A percentile compares a stretch with the other conserved stretches of the same genome.
Evolutionary conservation across 495 filamentous ascomycete genomes (phyloP).

Genomic region (Aspergillus bertholletiae): DNA sequence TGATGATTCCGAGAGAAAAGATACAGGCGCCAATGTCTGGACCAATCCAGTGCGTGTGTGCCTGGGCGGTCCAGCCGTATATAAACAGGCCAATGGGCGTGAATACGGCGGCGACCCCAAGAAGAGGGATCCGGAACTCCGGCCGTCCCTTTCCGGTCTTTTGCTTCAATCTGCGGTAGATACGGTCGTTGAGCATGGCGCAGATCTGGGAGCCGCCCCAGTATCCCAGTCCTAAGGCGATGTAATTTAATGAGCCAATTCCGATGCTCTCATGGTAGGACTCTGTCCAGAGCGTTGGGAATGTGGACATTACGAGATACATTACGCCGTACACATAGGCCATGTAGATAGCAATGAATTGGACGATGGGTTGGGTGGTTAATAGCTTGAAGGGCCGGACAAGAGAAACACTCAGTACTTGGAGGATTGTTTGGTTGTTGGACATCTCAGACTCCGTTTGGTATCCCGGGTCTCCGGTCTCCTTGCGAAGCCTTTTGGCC

Average conservation of each 20-base stretch:
- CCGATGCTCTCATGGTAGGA: constrained; percentile 55
- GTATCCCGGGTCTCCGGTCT: constrained; percentile 49
- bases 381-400: constrained; percentile 8
- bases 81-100: constrained; percentile 56
- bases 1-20: constrained; percentile 55
- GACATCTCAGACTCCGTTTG: constrained; percentile 57
- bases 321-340: constrained; percentile 5
- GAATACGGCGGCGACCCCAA: constrained; percentile 49
- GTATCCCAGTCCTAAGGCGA: constrained; percentile 62
- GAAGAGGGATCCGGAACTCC: constrained; percentile 52
- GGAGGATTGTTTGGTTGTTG: constrained; percentile 23
- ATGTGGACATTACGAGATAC: constrained; percentile 9
- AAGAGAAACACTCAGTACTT: constrained; percentile 44
- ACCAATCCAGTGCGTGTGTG: constrained; percentile 47
- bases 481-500: constrained; percentile 51
- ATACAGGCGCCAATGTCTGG: constrained; percentile 60
- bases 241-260: constrained; percentile 65
- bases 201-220: constrained; percentile 56
- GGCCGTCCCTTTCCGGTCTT: constrained; percentile 49
- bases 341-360: constrained; percentile 3
- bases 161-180: constrained; percentile 58
- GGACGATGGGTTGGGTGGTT: constrained; percentile 7
- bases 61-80: constrained; percentile 60
- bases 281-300: constrained; percentile 43
- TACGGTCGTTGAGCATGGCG: constrained; percentile 56